phyloP scores from a whole-genome alignment of 176 grass and related monocot species.

The Musa acuminata region DNA sequence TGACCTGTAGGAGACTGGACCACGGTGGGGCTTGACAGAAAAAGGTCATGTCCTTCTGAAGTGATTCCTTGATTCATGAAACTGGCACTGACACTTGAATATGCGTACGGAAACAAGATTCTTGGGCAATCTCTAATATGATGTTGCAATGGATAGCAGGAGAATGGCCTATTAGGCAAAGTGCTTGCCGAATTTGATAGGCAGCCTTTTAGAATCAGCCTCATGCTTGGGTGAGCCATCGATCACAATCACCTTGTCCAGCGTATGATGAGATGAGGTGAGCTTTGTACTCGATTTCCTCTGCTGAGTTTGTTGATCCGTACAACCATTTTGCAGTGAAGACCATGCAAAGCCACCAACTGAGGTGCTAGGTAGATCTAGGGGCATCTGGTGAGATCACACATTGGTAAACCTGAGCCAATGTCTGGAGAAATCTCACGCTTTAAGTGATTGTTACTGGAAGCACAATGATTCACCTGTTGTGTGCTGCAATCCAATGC shows the following conservation, averaged over 20 bases:
- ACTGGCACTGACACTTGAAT: constrained; percentile 8
- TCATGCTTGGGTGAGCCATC: constrained; percentile 41
- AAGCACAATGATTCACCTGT: constrained; percentile 22
- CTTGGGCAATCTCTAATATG: constrained; percentile 33
- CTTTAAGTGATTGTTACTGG: constrained; percentile 9
- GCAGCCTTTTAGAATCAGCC: constrained; percentile 27
- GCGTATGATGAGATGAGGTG: constrained; percentile 19
- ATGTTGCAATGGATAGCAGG: constrained; percentile 46
- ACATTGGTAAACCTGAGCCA: constrained; percentile 18
- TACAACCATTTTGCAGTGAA: constrained; percentile 26
- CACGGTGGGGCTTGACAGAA: constrained; percentile 32
- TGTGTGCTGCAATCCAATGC: not conserved
- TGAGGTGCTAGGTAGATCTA: not conserved
- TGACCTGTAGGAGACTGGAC: constrained; percentile 54
- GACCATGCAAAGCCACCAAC: constrained; percentile 31
- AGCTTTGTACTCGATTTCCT: constrained; percentile 25
- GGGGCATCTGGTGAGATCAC: not conserved
- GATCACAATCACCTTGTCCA: constrained; percentile 58
- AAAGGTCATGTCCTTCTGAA: constrained; percentile 18
- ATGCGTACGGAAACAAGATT: constrained; percentile 23
- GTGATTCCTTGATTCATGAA: constrained; percentile 37
- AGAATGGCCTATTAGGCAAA: constrained; percentile 36
- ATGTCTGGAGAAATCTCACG: constrained; percentile 16
- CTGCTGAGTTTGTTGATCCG: constrained; percentile 30
- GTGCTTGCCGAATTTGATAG: constrained; percentile 27